Base-by-base conservation (phyloP, 768 basidiomycete genomes). In the Stropharia rugosoannulata region DNA sequence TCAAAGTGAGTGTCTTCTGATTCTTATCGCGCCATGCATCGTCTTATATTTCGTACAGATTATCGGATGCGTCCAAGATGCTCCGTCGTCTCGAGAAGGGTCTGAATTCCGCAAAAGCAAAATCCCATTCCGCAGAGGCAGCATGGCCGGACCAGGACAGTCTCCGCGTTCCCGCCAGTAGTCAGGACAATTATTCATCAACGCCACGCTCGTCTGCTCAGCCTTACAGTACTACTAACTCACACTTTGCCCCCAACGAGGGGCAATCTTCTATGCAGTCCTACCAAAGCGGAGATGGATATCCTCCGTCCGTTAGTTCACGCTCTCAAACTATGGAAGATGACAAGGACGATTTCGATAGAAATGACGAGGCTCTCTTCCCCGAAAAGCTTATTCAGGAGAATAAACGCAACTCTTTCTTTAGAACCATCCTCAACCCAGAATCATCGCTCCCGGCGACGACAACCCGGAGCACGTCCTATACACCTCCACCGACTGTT, bases 51-150 rank as follows among this genome's bases (percentile, higher is more conserved):
- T 42, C 51, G 32, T 49, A 18, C 60, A 93, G 91, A 70, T 75
- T 94, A 41, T 93, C 91, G 37, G 92, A 93, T 68, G 90, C 90
- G 44, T 93, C 92, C 38, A 93, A 93, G 69, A 90, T 92, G 88
- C 84, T 93, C 50, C 84, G 91, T 50, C 84, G 90, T 46, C 77
- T 94, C 41, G 92, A 93, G 74, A 93, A 92, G 67, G 89, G 87
- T 51, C 80, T 90, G 59, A 89, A 85, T 68, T 83, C 74, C 37
- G 87, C 88, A 36, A 91, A 90, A 68, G 78, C 85, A 69, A 91
- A 90, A 70, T 85, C 86, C 16, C 77, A 82, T 43, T 68, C 75
- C 12, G 59, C 71, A 29, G 72, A 75, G 58, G 64, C 73, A 57
- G 67, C 72, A 50, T 62, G 69, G 56, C 66, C 73, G 54, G 73